Percentiles rank a stretch among this genome's conserved stretches.
Evolutionary conservation across 164 flowering plant species (phyloP).

Genomic region (Litsea cubeba): DNA sequence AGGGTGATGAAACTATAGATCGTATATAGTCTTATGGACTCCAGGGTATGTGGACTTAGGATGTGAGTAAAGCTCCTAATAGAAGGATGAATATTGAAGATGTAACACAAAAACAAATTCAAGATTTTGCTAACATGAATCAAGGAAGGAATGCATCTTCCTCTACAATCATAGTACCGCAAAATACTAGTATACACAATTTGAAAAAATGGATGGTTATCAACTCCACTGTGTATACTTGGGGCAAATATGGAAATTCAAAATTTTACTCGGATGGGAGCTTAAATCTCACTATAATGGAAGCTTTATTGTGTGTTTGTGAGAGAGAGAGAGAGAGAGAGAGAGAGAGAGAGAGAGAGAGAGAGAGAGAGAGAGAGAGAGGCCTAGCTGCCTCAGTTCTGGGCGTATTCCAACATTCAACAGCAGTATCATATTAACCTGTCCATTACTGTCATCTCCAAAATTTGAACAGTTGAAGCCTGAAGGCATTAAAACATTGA

Average conservation of each 20-base stretch:
- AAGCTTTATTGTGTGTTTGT: too few relatives aligned
- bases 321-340: not conserved
- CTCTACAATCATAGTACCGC: not conserved
- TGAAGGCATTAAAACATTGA: not conserved
- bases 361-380: not conserved
- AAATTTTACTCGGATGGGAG: too few relatives aligned
- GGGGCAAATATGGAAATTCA: not conserved
- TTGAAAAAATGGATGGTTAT: not conserved
- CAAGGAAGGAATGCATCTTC: not conserved
- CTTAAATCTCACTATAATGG: too few relatives aligned
- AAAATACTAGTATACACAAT: too few relatives aligned
- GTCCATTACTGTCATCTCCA: not conserved
- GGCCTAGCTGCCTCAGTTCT: not conserved
- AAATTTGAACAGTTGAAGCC: not conserved
- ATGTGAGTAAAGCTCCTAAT: not conserved
- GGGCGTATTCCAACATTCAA: not conserved
- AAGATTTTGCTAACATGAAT: not conserved
- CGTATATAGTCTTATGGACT: not conserved
- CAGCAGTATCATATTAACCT: not conserved
- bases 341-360: too few relatives aligned
- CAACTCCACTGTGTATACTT: too few relatives aligned
- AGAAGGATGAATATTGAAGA: not conserved
- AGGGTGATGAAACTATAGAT: not conserved
- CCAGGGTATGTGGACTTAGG: not conserved
- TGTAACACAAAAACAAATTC: not conserved